Evolutionary conservation across 176 grass and related monocot species (phyloP).

Genomic region (Avena sativa): DNA sequence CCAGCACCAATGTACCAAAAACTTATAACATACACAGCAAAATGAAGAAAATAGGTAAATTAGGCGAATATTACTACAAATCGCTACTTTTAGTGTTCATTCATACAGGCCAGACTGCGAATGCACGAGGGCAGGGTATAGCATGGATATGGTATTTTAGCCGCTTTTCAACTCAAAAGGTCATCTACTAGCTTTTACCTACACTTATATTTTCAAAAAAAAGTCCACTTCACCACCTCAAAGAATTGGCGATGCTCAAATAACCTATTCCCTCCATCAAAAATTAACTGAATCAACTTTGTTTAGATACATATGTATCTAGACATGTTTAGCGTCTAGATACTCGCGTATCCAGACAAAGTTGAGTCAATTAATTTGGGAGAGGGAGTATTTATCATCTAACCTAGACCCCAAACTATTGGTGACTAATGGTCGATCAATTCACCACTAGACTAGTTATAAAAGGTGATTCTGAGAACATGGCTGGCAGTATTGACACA

Average conservation of each 20-base stretch:
- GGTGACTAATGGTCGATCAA: not conserved
- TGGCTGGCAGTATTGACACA: not conserved
- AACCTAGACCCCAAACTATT: not conserved
- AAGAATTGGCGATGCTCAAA: not conserved
- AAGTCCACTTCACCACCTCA: not conserved
- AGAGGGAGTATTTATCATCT: not conserved
- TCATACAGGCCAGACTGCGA: not conserved
- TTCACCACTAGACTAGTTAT: not conserved
- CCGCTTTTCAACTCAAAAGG: not conserved
- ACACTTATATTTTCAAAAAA: not conserved
- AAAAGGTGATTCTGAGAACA: not conserved
- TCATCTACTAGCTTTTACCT: not conserved
- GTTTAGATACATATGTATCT: too few relatives aligned
- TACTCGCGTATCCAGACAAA: too few relatives aligned
- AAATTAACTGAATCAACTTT: too few relatives aligned
- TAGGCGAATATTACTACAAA: not conserved
- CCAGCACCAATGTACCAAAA: not conserved
- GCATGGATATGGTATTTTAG: not conserved
- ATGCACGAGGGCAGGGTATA: not conserved
- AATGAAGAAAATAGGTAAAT: not conserved
- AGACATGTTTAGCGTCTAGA: too few relatives aligned
- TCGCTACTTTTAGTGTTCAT: not conserved
- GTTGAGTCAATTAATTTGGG: too few relatives aligned
- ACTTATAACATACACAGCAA: slow-evolving; percentile 19
- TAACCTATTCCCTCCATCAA: not conserved